These are phyloP conservation scores for Sindora glabra DNA, from an alignment of 306 rosid species.

Conservation along the genomic window DNA sequence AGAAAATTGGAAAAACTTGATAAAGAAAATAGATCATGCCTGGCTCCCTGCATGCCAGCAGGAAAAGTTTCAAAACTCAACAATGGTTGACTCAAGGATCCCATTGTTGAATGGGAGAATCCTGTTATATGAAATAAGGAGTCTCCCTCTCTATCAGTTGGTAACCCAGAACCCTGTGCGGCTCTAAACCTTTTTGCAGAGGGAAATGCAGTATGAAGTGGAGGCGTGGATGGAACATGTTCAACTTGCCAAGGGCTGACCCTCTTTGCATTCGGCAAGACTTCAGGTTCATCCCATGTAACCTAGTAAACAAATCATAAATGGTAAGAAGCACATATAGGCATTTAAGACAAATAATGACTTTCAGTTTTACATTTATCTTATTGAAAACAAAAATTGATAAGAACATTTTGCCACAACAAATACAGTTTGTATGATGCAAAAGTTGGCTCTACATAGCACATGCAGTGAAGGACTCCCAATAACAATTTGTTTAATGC, in stretches of 20 bases:
- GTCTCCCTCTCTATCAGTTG: slow-evolving; percentile 32
- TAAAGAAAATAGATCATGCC: slow-evolving; percentile 55
- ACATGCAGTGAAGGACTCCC: too few relatives aligned
- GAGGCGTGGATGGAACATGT: slow-evolving; percentile 22
- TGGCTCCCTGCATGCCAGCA: slow-evolving; percentile 99
- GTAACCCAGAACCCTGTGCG: slow-evolving; percentile 15
- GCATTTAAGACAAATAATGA: slow-evolving; percentile 1
- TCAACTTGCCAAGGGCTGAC: slow-evolving; percentile 84
- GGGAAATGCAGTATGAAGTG: slow-evolving; percentile 26
- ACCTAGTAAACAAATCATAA: slow-evolving; percentile 33
- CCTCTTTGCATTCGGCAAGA: slow-evolving; percentile 40
- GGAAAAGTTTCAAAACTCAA: slow-evolving; percentile 49
- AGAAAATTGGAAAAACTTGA: slow-evolving; percentile 26
- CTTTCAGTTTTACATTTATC: background rate
- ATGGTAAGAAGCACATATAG: background rate
- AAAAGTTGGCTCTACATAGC: too few relatives aligned
- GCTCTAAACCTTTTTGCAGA: slow-evolving; percentile 40
- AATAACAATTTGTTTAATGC: too few relatives aligned
- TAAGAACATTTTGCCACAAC: too few relatives aligned
- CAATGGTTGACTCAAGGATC: slow-evolving; percentile 31
- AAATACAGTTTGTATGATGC: too few relatives aligned
- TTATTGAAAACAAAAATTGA: background rate
- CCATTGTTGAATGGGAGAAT: slow-evolving; percentile 38
- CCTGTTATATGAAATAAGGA: slow-evolving; percentile 20
- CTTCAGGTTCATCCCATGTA: slow-evolving; percentile 76